These are phyloP conservation scores for Davidsoniella neocaledoniae DNA, from an alignment of 2,329 filamentous ascomycete genomes.

Conservation along the genomic window DNA sequence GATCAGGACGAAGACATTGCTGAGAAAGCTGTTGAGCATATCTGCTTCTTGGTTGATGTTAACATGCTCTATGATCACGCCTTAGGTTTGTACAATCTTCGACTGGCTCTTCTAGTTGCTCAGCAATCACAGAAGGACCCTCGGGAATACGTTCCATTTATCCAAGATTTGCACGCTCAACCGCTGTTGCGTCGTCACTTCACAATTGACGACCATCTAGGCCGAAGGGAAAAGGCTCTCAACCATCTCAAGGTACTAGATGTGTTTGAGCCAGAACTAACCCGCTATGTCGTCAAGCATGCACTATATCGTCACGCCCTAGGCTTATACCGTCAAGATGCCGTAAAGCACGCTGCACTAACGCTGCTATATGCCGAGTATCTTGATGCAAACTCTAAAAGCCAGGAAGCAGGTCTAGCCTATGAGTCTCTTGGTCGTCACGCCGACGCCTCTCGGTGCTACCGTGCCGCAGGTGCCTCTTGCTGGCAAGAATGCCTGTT, in stretches of 20 bases:
- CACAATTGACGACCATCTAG: conserved; percentile 76
- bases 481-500: conserved; percentile 87
- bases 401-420: conserved; percentile 74
- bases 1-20: conserved; percentile 52
- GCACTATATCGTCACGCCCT: conserved; percentile 63
- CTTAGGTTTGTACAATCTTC: conserved; percentile 78
- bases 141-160: conserved; percentile 84
- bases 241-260: conserved; percentile 56
- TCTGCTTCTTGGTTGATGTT: conserved; percentile 90
- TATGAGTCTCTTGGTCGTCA: conserved; percentile 76
- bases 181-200: conserved; percentile 56
- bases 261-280: conserved; percentile 59
- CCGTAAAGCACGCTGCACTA: conserved; percentile 45
- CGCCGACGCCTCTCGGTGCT: conserved; percentile 59
- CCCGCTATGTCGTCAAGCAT: conserved; percentile 61
- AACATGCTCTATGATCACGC: conserved; percentile 84
- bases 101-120: conserved; percentile 75
- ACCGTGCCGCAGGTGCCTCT: conserved; percentile 56
- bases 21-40: conserved; percentile 85
- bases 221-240: conserved; percentile 60
- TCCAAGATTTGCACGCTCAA: conserved; percentile 70
- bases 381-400: conserved; percentile 57
- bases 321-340: conserved; percentile 68
- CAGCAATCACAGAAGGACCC: conserved; percentile 95
- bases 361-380: conserved; percentile 65